Percentiles rank a stretch among this genome's conserved stretches.
Evolutionary conservation across 257 asterid genomes (phyloP).

Genomic region (Knoxia roxburghii): DNA sequence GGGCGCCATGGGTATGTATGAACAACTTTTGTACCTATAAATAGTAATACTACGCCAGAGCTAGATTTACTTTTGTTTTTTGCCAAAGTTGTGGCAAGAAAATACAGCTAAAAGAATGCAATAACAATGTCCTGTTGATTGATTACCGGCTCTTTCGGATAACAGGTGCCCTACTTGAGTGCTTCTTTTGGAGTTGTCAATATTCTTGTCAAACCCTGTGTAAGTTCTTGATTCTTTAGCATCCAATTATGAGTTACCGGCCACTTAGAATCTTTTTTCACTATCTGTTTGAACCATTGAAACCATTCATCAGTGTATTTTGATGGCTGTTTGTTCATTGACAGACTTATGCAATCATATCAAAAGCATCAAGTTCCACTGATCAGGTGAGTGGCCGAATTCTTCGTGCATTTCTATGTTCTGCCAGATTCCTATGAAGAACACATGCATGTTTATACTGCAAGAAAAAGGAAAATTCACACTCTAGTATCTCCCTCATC

Average conservation of each 20-base stretch:
- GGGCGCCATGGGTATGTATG: conserved; percentile 96
- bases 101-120: neutral
- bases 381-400: conserved; percentile 58
- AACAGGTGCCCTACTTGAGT: conserved; percentile 80
- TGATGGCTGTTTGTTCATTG: neutral
- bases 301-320: neutral
- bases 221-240: conserved; percentile 31
- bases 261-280: conserved; percentile 1
- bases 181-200: conserved; percentile 82
- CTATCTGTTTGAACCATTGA: conserved; percentile 13
- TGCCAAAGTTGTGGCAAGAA: neutral
- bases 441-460: no score
- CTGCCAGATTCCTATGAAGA: neutral
- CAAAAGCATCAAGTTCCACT: conserved; percentile 57
- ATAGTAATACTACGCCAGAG: no score
- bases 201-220: conserved; percentile 86
- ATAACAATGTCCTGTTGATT: conserved; percentile 1
- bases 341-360: conserved; percentile 87
- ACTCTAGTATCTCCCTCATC: neutral
- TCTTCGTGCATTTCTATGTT: neutral
- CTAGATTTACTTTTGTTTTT: neutral
- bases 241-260: neutral
- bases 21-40: neutral
- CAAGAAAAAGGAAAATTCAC: no score
- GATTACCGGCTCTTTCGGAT: conserved; percentile 17